A percentile compares a stretch with the other conserved stretches of the same genome.
Conservation (phyloP, 2,329 filamentous ascomycete species). For the Cryphonectria nitschkei region DNA sequence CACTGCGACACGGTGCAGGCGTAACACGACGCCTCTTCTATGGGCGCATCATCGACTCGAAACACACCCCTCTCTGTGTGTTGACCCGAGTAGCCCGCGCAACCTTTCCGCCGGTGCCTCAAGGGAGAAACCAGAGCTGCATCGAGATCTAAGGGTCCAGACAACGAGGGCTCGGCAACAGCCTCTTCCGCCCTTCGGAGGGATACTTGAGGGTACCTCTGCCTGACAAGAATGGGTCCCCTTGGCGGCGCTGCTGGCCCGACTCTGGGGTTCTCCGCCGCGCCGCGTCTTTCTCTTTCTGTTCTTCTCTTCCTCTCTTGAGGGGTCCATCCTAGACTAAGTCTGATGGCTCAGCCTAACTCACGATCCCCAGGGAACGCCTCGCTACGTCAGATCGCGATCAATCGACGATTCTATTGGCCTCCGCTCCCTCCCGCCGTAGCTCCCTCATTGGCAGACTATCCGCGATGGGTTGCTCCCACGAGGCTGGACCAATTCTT, state of each 20-base stretch:
- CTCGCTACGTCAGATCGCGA: constrained; percentile 13
- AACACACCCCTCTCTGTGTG: not conserved
- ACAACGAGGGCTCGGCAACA: not conserved
- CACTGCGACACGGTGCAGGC: not conserved
- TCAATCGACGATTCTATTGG: constrained; percentile 25
- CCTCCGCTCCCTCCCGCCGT: not conserved
- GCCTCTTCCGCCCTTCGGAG: not conserved
- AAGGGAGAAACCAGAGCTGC: not conserved
- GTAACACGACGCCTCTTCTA: not conserved
- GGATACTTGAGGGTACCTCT: constrained; percentile 20
- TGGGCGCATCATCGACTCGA: not conserved
- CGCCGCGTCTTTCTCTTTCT: not conserved
- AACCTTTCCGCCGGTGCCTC: not conserved
- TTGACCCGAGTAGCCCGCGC: not conserved
- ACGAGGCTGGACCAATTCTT: not conserved
- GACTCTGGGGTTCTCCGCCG: constrained; percentile 13
- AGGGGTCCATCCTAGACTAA: constrained; percentile 11
- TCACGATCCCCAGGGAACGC: constrained; percentile 22
- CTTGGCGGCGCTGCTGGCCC: constrained; percentile 1
- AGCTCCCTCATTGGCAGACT: not conserved
- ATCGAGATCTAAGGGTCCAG: constrained; percentile 26
- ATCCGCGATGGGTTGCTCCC: not conserved
- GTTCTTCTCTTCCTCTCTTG: not conserved
- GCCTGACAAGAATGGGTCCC: not conserved
- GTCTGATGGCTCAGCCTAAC: constrained; percentile 23